Percentiles rank a stretch among this genome's conserved stretches.
These are phyloP conservation scores for Paratrypanosoma confusum DNA, from an alignment of 208 protist genomes.

Conservation along the genomic window DNA sequence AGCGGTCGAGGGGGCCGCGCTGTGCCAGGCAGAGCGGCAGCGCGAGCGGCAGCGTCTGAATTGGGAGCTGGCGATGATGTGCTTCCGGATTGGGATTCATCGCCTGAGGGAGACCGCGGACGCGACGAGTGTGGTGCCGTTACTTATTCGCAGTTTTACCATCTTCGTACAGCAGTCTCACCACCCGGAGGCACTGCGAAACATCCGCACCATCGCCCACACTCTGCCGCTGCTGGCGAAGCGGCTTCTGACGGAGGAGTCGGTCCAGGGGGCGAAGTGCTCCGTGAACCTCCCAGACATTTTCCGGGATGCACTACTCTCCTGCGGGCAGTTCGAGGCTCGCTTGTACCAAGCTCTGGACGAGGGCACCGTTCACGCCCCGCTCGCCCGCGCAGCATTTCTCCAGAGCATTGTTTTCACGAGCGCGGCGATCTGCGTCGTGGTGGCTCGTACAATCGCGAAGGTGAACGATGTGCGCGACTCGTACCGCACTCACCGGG, in stretches of 20 bases:
- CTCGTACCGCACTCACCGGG: constrained; percentile 5
- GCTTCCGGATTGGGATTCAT: constrained; percentile 55
- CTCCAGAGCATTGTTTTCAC: constrained; percentile 44
- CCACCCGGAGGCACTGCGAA: constrained; percentile 6
- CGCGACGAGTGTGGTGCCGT: constrained; percentile 9
- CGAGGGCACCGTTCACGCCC: constrained; percentile 4
- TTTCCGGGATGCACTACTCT: constrained; percentile 41
- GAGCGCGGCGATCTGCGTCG: constrained; percentile 49
- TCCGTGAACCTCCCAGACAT: constrained; percentile 15
- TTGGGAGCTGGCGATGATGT: constrained; percentile 51
- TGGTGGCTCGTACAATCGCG: constrained; percentile 43
- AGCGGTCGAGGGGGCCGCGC: too few species aligned
- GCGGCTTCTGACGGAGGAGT: constrained; percentile 9
- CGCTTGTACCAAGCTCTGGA: constrained; percentile 29
- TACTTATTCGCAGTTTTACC: constrained; percentile 48
- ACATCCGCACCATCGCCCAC: constrained; percentile 21
- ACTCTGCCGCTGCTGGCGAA: constrained; percentile 42
- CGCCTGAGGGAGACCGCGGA: constrained; percentile 23
- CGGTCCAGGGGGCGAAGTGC: constrained; percentile 7
- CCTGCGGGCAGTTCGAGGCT: constrained; percentile 46
- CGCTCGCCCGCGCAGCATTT: constrained; percentile 13
- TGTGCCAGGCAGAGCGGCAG: not conserved
- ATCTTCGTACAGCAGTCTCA: constrained; percentile 30
- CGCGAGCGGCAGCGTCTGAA: constrained; percentile 25
- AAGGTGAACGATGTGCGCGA: constrained; percentile 20